Percentiles rank a stretch among this genome's conserved stretches.
These are phyloP conservation scores for Suhomyces sp. DNA, from an alignment of 805 yeast genomes.

Conservation along the genomic window DNA sequence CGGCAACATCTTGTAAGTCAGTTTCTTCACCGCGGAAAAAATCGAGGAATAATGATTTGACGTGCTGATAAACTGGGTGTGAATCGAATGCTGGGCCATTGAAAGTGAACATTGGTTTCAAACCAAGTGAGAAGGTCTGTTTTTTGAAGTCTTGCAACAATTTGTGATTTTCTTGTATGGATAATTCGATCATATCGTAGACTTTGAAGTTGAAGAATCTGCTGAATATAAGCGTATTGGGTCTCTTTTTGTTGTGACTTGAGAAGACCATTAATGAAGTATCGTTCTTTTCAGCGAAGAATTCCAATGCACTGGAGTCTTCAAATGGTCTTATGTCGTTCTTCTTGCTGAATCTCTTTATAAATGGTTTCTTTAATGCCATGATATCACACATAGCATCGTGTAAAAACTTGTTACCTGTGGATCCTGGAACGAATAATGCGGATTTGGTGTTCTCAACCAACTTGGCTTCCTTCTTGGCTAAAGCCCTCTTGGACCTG, in stretches of 20 bases:
- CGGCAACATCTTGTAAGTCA: constrained; percentile 87
- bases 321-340: constrained; percentile 92
- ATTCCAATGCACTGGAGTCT: constrained; percentile 79
- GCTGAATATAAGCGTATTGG: constrained; percentile 81
- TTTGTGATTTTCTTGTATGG: constrained; percentile 62
- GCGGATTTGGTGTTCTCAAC: constrained; percentile 90
- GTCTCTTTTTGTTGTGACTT: constrained; percentile 84
- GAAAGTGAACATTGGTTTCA: constrained; percentile 92
- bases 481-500: constrained; percentile 91
- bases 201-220: constrained; percentile 88
- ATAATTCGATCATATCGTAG: constrained; percentile 91
- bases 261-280: constrained; percentile 77
- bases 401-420: constrained; percentile 73
- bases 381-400: constrained; percentile 86
- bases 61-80: constrained; percentile 79
- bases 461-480: constrained; percentile 80
- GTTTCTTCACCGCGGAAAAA: constrained; percentile 84
- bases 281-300: constrained; percentile 94
- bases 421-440: constrained; percentile 85
- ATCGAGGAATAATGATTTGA: constrained; percentile 86
- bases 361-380: constrained; percentile 87
- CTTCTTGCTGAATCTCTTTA: constrained; percentile 82
- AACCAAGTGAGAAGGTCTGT: constrained; percentile 77
- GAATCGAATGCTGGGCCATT: constrained; percentile 89
- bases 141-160: constrained; percentile 77